These are phyloP conservation scores for Ustilago loliicola DNA, from an alignment of 1,284 basidiomycete species.

Conservation along the genomic window DNA sequence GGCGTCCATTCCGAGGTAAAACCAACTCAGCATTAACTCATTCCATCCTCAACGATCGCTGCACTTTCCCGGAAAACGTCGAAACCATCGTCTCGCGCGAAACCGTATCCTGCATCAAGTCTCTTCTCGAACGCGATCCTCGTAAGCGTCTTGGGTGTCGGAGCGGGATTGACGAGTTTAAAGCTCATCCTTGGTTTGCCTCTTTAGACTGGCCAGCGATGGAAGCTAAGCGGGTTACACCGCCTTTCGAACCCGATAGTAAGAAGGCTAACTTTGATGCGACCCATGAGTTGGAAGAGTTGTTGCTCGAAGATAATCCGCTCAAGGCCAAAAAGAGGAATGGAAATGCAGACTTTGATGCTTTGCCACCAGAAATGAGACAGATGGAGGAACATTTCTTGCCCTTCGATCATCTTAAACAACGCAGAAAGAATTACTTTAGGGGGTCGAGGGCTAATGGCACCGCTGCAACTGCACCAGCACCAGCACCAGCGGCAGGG, in stretches of 20 bases:
- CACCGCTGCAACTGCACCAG: neutral
- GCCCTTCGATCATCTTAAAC: conserved; percentile 66
- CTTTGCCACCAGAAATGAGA: conserved; percentile 88
- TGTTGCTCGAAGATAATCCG: conserved; percentile 95
- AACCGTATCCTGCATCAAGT: conserved; percentile 55
- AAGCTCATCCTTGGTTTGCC: conserved; percentile 87
- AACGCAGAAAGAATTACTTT: conserved; percentile 60
- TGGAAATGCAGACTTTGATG: conserved; percentile 85
- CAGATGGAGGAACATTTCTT: conserved; percentile 91
- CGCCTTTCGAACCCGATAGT: conserved; percentile 94
- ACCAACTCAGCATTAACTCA: conserved; percentile 66
- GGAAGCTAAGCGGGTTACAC: conserved; percentile 79
- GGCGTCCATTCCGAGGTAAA: conserved; percentile 64
- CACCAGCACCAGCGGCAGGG: neutral
- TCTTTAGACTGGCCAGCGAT: conserved; percentile 87
- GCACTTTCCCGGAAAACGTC: conserved; percentile 65
- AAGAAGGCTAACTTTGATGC: conserved; percentile 99
- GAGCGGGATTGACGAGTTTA: conserved; percentile 77
- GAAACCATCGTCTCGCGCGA: conserved; percentile 59
- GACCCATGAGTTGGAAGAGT: conserved; percentile 96
- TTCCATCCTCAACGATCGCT: conserved; percentile 62
- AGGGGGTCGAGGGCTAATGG: conserved; percentile 18
- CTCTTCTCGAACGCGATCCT: conserved; percentile 84
- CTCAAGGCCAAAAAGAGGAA: conserved; percentile 93
- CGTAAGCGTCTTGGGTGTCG: conserved; percentile 85